Conservation (phyloP, 192 early-diverging fungal species). For the Umbelopsis sp. region DNA sequence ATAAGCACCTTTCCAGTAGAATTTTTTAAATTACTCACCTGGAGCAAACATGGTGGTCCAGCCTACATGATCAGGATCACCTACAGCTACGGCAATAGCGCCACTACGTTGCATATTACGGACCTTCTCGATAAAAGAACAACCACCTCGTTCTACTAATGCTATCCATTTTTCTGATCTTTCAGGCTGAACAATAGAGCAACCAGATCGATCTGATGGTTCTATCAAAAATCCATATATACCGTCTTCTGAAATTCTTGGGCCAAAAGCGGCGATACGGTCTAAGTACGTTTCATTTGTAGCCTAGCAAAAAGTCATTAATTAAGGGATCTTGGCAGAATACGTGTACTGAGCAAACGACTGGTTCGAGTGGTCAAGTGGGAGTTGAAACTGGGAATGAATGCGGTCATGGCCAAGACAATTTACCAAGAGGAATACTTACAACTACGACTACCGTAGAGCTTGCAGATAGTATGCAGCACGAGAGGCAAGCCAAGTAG, state of each 20-base stretch:
- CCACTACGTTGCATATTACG: slow-evolving; percentile 87
- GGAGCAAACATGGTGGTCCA: slow-evolving; percentile 89
- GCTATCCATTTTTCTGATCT: slow-evolving; percentile 72
- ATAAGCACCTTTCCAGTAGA: not conserved
- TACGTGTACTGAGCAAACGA: no score
- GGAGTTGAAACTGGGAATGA: not conserved
- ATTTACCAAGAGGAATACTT: slow-evolving; percentile 2
- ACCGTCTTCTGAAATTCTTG: slow-evolving; percentile 72
- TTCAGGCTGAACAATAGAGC: slow-evolving; percentile 46
- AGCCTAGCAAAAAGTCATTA: slow-evolving; percentile 35
- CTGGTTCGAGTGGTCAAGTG: not conserved
- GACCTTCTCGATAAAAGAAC: slow-evolving; percentile 90
- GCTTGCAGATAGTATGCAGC: not conserved
- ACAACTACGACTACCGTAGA: slow-evolving; percentile 8
- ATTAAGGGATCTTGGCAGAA: no score
- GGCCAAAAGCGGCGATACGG: slow-evolving; percentile 87
- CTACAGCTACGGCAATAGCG: slow-evolving; percentile 85
- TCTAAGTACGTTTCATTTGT: slow-evolving; percentile 62
- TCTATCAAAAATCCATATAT: slow-evolving; percentile 68
- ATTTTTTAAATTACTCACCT: slow-evolving; percentile 37
- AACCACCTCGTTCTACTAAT: slow-evolving; percentile 85
- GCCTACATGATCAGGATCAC: slow-evolving; percentile 71
- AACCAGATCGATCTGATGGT: slow-evolving; percentile 58
- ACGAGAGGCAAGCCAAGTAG: slow-evolving; percentile 18
- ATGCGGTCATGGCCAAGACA: not conserved